phyloP scores from a whole-genome alignment of 805 yeast genomes.

The Priceomyces medius region DNA sequence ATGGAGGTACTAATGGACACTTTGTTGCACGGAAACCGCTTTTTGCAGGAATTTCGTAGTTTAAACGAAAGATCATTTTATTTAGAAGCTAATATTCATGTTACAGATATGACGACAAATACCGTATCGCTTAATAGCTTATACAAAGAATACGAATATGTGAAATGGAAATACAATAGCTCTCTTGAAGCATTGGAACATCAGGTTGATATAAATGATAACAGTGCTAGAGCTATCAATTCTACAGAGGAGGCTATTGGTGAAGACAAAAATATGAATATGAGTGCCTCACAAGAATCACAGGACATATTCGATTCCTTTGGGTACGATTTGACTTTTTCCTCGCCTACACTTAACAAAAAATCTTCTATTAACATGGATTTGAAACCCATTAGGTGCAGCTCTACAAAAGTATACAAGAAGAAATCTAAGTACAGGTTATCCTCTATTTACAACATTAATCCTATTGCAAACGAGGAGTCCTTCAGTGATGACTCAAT shows the following conservation, averaged over 20 bases:
- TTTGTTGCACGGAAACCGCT: conserved; percentile 21
- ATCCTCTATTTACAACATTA: conserved; percentile 36
- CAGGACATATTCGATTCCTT: background rate
- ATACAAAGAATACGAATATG: conserved; percentile 25
- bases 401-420: conserved; percentile 30
- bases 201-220: no score
- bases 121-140: conserved; percentile 29
- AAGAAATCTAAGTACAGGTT: conserved; percentile 43
- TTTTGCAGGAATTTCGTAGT: conserved; percentile 25
- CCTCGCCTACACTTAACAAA: conserved; percentile 13
- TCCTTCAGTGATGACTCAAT: conserved; percentile 3
- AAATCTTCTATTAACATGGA: conserved; percentile 33
- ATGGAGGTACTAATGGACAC: conserved; percentile 28
- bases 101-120: conserved; percentile 33
- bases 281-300: no score
- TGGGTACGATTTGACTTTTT: background rate
- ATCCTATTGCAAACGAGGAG: conserved; percentile 30
- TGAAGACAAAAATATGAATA: no score
- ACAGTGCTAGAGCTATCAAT: no score
- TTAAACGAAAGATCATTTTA: conserved; percentile 31
- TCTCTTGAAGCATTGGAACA: background rate
- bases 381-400: conserved; percentile 42
- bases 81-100: conserved; percentile 31
- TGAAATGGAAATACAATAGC: conserved; percentile 18
- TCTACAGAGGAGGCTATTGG: no score